Evolutionary conservation across 805 yeast species (phyloP).

Genomic region (Candida golubevii): DNA sequence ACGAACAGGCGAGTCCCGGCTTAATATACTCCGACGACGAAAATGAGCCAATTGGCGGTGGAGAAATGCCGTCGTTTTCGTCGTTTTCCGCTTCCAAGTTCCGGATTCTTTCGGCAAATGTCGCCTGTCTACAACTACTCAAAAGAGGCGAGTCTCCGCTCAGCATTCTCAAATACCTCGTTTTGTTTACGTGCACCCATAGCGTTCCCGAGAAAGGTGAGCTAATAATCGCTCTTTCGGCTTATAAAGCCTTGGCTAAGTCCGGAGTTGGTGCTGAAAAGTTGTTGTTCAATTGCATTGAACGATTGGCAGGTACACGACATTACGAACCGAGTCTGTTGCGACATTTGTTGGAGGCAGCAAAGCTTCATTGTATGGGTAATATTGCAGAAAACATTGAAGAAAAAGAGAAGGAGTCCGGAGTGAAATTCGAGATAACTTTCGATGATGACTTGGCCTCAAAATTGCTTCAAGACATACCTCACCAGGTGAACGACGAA

Average conservation of each 20-base stretch:
- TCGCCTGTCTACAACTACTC: constrained; percentile 18
- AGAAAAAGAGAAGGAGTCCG: not conserved
- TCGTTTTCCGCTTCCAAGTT: constrained; percentile 10
- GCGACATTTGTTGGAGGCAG: not conserved
- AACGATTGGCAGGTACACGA: constrained; percentile 14
- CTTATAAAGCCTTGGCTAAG: constrained; percentile 19
- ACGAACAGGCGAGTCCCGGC: constrained; percentile 22
- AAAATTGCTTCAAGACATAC: constrained; percentile 5
- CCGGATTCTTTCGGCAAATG: constrained; percentile 14
- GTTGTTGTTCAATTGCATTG: constrained; percentile 23
- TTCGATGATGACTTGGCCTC: constrained; percentile 10
- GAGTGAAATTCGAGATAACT: constrained; percentile 2
- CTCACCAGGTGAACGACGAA: not conserved
- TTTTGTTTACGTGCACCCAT: constrained; percentile 21
- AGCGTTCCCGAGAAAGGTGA: constrained; percentile 13
- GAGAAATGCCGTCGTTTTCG: not conserved
- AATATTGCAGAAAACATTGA: not conserved
- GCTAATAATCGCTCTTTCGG: constrained; percentile 17
- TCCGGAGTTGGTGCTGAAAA: constrained; percentile 14
- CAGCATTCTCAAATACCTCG: constrained; percentile 22
- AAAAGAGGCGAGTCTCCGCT: constrained; percentile 27
- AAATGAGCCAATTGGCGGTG: not conserved
- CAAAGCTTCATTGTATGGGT: not conserved
- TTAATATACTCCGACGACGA: constrained; percentile 7
- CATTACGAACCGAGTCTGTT: constrained; percentile 1